Evolutionary conservation across 164 flowering plant species (phyloP).

Genomic region (Piper longum): DNA sequence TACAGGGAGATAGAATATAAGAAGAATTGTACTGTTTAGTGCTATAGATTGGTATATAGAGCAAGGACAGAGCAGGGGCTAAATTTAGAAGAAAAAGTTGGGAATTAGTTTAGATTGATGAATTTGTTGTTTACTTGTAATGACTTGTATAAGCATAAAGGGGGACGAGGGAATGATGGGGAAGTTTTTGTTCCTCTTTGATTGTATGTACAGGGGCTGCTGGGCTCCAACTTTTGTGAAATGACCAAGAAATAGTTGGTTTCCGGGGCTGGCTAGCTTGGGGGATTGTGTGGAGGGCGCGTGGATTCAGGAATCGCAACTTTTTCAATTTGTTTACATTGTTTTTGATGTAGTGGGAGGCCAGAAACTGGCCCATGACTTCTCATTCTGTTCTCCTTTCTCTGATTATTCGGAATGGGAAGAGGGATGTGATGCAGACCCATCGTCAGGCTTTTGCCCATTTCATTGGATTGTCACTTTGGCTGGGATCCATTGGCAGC

Average conservation of each 20-base stretch:
- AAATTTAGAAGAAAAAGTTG: constrained; percentile 13
- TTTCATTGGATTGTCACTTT: constrained; percentile 12
- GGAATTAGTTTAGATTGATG: constrained; percentile 7
- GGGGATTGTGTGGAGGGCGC: constrained; percentile 25
- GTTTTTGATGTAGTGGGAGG: constrained; percentile 36
- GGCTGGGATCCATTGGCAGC: constrained; percentile 5
- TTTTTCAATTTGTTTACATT: constrained; percentile 20
- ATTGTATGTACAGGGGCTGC: constrained; percentile 18
- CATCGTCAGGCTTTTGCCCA: constrained; percentile 10
- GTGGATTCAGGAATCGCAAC: constrained; percentile 34
- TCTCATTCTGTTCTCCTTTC: constrained; percentile 25
- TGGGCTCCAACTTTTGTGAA: constrained; percentile 14
- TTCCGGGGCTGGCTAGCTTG: constrained; percentile 7
- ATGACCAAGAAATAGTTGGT: constrained; percentile 22
- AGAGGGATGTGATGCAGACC: constrained; percentile 6
- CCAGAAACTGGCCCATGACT: constrained; percentile 37
- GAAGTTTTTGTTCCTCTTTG: constrained; percentile 29
- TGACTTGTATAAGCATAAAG: constrained; percentile 11
- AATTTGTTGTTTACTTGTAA: constrained; percentile 19
- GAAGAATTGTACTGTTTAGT: background rate
- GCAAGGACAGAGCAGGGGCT: constrained; percentile 23
- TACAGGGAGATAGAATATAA: background rate
- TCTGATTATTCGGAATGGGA: constrained; percentile 8
- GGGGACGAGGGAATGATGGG: background rate
- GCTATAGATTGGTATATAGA: background rate